Percentiles rank a stretch among this genome's conserved stretches.
phyloP scores from a whole-genome alignment of 2,329 filamentous ascomycete species.

The Trematosphaeria pertusa region DNA sequence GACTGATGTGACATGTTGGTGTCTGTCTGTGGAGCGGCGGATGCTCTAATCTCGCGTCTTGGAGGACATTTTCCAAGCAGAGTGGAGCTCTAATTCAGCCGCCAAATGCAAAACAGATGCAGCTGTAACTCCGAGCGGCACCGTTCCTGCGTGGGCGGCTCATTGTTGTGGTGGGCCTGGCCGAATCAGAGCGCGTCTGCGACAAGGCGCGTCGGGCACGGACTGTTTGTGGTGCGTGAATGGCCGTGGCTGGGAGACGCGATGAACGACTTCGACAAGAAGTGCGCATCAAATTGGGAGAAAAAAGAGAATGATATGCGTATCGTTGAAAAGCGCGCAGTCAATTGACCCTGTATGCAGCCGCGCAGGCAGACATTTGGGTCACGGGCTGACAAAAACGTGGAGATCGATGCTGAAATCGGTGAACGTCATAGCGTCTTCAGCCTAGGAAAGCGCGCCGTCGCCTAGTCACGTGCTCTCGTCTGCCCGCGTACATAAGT shows the following conservation, averaged over 20 bases:
- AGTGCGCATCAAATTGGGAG: slow-evolving; percentile 5
- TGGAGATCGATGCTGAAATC: slow-evolving; percentile 15
- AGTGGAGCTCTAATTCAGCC: slow-evolving; percentile 32
- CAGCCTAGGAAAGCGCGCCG: slow-evolving; percentile 18
- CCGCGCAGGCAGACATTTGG: not conserved
- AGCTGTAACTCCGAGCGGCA: slow-evolving; percentile 31
- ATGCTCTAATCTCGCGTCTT: too few species aligned
- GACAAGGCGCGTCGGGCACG: slow-evolving; percentile 36
- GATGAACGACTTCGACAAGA: slow-evolving; percentile 15
- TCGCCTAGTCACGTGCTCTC: slow-evolving; percentile 33
- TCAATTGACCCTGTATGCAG: not conserved
- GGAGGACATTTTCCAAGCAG: slow-evolving; percentile 43
- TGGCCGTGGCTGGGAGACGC: slow-evolving; percentile 35
- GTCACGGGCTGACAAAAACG: slow-evolving; percentile 3
- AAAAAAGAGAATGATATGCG: slow-evolving; percentile 18
- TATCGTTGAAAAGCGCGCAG: slow-evolving; percentile 18
- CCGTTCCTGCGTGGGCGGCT: slow-evolving; percentile 23
- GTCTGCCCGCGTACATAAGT: slow-evolving; percentile 29
- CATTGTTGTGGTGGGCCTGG: slow-evolving; percentile 38
- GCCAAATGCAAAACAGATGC: slow-evolving; percentile 27
- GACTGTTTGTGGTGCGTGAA: slow-evolving; percentile 28
- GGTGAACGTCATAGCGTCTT: slow-evolving; percentile 40
- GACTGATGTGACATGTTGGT: not conserved
- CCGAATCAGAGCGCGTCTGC: slow-evolving; percentile 41
- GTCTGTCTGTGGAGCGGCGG: too few species aligned